phyloP scores from a whole-genome alignment of 1,139 yeast genomes.

The Suhomyces taliae region DNA sequence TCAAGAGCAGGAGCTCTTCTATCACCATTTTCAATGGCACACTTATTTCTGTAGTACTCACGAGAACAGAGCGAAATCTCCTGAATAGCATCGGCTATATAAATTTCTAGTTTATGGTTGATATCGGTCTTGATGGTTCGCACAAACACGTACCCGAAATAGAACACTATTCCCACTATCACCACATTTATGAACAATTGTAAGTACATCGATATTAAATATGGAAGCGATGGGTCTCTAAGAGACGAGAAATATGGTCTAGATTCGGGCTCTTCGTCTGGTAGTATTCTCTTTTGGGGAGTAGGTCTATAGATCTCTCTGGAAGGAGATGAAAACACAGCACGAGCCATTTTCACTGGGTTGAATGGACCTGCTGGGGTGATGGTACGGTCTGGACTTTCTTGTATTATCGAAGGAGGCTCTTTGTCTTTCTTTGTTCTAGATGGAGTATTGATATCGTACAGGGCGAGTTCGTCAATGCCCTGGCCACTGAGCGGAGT shows the following conservation, averaged over 20 bases:
- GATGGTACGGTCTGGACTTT: not conserved
- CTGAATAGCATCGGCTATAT: constrained; percentile 58
- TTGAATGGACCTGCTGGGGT: constrained; percentile 18
- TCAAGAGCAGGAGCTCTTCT: constrained; percentile 72
- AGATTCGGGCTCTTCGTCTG: constrained; percentile 3
- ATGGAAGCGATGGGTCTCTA: constrained; percentile 59
- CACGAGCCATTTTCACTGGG: constrained; percentile 44
- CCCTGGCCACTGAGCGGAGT: constrained; percentile 14
- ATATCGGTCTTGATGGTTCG: constrained; percentile 70
- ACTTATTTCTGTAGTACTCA: constrained; percentile 71
- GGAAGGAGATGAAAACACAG: constrained; percentile 42
- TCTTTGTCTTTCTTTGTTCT: not conserved
- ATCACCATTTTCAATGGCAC: constrained; percentile 39
- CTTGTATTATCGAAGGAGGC: not conserved
- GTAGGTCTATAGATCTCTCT: constrained; percentile 17
- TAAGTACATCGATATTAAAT: constrained; percentile 65
- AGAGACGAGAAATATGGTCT: not conserved
- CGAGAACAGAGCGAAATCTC: constrained; percentile 72
- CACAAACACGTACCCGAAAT: constrained; percentile 55
- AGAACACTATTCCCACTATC: constrained; percentile 55
- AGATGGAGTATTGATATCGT: constrained; percentile 1
- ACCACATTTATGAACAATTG: constrained; percentile 68
- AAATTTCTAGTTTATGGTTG: constrained; percentile 62
- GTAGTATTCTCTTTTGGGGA: not conserved
- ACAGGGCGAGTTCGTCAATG: constrained; percentile 4